Percentiles rank a stretch among this genome's conserved stretches.
These are phyloP conservation scores for Kluyveromyces siamensis DNA, from an alignment of 805 yeast genomes.

Conservation along the genomic window DNA sequence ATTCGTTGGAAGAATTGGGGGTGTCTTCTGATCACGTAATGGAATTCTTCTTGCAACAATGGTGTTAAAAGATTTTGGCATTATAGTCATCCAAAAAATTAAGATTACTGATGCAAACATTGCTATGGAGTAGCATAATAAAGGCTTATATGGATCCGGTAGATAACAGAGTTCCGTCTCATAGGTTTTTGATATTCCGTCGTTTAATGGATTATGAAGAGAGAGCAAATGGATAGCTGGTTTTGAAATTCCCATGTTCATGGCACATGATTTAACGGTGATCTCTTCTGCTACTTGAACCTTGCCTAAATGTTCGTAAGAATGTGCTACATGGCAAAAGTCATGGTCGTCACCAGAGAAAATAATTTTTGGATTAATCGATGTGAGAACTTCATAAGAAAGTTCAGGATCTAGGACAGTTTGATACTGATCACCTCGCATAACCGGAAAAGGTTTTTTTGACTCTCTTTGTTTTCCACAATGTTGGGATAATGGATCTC, in stretches of 20 bases:
- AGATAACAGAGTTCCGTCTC: constrained; percentile 46
- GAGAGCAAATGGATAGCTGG: constrained; percentile 88
- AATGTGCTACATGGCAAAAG: constrained; percentile 72
- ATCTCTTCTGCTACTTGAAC: constrained; percentile 49
- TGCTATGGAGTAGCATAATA: constrained; percentile 28
- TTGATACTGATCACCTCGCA: constrained; percentile 78
- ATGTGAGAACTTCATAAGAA: constrained; percentile 47
- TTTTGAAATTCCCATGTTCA: constrained; percentile 81
- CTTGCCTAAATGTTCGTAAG: constrained; percentile 18
- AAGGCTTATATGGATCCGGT: constrained; percentile 44
- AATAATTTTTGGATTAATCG: constrained; percentile 55
- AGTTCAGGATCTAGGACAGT: constrained; percentile 66
- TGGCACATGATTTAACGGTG: constrained; percentile 80
- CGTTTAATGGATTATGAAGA: constrained; percentile 38
- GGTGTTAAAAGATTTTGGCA: constrained; percentile 23
- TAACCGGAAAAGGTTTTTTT: constrained; percentile 52
- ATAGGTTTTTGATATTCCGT: constrained; percentile 18
- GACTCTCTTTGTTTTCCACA: constrained; percentile 82
- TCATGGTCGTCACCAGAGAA: constrained; percentile 98
- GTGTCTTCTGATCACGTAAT: background rate
- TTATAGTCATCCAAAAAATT: constrained; percentile 18
- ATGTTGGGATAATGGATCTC: constrained; percentile 48
- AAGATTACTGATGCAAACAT: constrained; percentile 13
- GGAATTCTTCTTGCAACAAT: constrained; percentile 7
- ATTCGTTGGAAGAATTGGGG: background rate